Evolutionary conservation across 176 grass and related monocot species (phyloP), one percentile per base, ranked within the genome.

Genomic region (Miscanthus lutarioriparius): DNA sequence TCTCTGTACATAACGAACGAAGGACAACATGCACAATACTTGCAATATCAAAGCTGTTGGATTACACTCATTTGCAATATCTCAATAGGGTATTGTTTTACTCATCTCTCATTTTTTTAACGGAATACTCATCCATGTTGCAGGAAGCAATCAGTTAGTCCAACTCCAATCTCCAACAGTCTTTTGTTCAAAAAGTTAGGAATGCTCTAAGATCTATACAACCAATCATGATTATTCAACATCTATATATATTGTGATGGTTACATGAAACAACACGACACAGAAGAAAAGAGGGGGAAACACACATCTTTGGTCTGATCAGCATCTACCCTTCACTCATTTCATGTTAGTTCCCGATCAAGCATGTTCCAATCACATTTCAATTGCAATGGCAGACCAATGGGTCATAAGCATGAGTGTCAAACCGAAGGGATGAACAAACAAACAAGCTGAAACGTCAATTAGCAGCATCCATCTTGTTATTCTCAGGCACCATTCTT

Each of bases 211-310:
- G 37, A 5, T 81, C 67, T 72, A 80, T 37, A 80, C 70, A 70
- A 75, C 61, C 37, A 26, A 62, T 61, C 16, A 56, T 75, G 4
- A 47, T 90, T 82, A 86, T 82, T 90, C 66, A 78, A 3, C 64
- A 78, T 35, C 79, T 74, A 79, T 23, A 79, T 23, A 84, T 59
- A 79, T 40, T 58, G 36, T 61, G 37, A 79, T 16, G 66, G 67
- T 86, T 85, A 85, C 77, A 80, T 68, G 48, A 75, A 85, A 80
- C 70, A 88, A 30, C 44, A 80, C 17, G 43, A 74, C 26, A 72
- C 58, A 69, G 27, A 49, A 82, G 66, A 62, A 76, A 22, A 78
- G 30, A 7, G 39, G 4, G 13, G 59, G 78, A 44, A 36, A 53
- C 22, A 48, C 36, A 74, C 47, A 75, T 79, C 41, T 83, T 63